phyloP scores from a whole-genome alignment of 176 grass and related monocot species.

The Aechmea fasciata region DNA sequence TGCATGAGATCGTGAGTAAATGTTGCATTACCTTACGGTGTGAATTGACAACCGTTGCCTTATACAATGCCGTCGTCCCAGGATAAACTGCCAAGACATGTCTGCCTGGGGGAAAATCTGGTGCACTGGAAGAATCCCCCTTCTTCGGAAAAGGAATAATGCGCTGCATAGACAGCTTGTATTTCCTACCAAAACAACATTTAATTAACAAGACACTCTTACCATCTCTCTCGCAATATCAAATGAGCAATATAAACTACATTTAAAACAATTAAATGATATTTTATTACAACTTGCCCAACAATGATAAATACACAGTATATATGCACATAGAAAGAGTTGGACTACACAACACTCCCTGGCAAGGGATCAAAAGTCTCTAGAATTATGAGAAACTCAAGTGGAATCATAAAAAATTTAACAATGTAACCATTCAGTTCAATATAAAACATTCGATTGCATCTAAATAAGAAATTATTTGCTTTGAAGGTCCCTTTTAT shows the following conservation, averaged over 20 bases:
- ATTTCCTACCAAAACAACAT: conserved; percentile 39
- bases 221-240: background rate
- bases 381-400: no score
- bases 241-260: background rate
- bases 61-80: conserved; percentile 89
- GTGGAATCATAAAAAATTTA: no score
- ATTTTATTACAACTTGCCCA: no score
- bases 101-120: conserved; percentile 67
- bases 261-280: background rate
- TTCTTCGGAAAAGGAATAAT: conserved; percentile 99
- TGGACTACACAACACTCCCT: no score
- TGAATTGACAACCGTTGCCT: conserved; percentile 78
- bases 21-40: conserved; percentile 66
- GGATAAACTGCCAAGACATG: conserved; percentile 97
- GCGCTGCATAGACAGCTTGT: conserved; percentile 62
- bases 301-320: no score
- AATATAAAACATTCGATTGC: background rate
- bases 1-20: background rate
- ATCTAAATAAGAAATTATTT: no score
- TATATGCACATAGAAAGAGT: no score
- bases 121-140: conserved; percentile 74
- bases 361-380: no score
- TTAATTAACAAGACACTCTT: background rate
- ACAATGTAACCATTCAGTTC: no score
- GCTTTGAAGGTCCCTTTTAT: no score